Base-by-base conservation (phyloP, 208 protist genomes). In the Wallacemonas sp. region DNA sequence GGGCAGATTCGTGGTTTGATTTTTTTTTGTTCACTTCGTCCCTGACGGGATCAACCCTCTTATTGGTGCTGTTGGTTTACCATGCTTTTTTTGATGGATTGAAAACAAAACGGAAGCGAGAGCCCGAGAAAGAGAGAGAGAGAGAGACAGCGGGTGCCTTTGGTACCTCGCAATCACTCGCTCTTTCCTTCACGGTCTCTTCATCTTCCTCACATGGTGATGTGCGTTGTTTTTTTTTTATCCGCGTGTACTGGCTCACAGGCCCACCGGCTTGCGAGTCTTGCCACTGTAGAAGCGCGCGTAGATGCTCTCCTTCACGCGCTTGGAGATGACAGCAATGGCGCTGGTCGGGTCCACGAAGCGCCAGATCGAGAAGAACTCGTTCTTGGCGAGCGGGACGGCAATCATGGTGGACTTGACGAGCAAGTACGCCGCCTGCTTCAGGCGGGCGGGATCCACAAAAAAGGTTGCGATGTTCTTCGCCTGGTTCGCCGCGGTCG, bases 331-430 rank as follows among this genome's bases (percentile, higher is more conserved):
- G 68, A 71, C 74, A 2, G 85, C 76, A 21, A 93, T 19, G 49
- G 78, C 70, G 54, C 83, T 87, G n/a, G 87, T 92, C 8, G 90
- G 85, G 73, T 96, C 87, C 17, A 93, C 69, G 46, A 92, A 70
- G 46, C 80, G 80, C 85, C 87, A 96, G 11, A 87, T 46, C 1
- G 87, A 96, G 66, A 85, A 82, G 71, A 92, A 96, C 74, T 96
- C 90, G 47, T 74, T 82, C 67, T 80, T 86, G 17, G 56, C 80
- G 57, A 93, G 62, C 39, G 80, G 87, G 1, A 90, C 41, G 11
- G 77, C 72, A 24, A 93, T 68, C 19, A 66, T 52, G 44, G 77
- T 90, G 19, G 87, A 79, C 65, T 81, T 70, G 61, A 80, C 32
- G 36, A 93, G 62, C 17, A 95, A 67, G 68, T 80, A 90, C 3